phyloP scores from a whole-genome alignment of 2,329 filamentous ascomycete species.

The Apiospora marii region DNA sequence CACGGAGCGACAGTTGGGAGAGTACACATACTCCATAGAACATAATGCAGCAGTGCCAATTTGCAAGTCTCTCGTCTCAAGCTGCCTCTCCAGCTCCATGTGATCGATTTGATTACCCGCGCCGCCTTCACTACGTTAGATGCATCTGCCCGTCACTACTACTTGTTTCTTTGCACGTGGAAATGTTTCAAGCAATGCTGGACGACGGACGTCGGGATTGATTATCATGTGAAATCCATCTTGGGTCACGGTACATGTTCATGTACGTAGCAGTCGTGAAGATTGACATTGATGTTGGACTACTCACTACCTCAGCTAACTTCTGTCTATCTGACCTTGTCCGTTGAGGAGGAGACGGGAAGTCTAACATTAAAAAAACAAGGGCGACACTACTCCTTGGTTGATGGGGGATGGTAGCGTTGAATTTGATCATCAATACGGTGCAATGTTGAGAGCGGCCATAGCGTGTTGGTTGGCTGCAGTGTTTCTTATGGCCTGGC shows the following conservation, averaged over 20 bases:
- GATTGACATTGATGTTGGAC: background rate
- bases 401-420: background rate
- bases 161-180: background rate
- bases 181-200: background rate
- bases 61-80: background rate
- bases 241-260: too few relatives aligned
- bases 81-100: background rate
- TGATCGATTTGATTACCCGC: background rate
- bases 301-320: slow-evolving; percentile 1
- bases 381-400: background rate
- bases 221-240: slow-evolving; percentile 16
- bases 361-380: slow-evolving; percentile 10
- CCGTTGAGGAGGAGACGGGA: slow-evolving; percentile 9
- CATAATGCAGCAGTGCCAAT: slow-evolving; percentile 14
- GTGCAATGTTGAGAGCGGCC: slow-evolving; percentile 10
- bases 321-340: background rate
- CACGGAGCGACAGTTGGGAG: background rate
- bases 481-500: background rate
- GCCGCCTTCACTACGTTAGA: background rate
- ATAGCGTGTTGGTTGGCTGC: background rate
- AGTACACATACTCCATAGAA: slow-evolving; percentile 12
- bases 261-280: background rate
- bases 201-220: background rate
- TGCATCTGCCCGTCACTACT: background rate
- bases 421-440: background rate